Base-by-base conservation (phyloP, 1,139 yeast species). In the Yamadazyma sp. region DNA sequence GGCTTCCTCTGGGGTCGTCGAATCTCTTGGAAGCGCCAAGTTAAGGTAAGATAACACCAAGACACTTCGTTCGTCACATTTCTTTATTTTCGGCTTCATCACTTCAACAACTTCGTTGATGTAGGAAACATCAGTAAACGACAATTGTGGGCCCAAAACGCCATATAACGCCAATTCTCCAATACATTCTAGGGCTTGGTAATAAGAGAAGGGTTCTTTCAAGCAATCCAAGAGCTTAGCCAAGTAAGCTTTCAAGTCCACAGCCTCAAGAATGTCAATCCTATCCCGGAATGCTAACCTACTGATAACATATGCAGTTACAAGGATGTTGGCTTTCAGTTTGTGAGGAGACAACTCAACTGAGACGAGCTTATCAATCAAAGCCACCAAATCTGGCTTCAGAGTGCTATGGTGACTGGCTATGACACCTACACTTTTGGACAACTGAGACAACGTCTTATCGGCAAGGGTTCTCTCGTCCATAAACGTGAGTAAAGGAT, bases 161-260 rank as follows among this genome's bases (percentile, higher is more conserved):
- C 91, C 92, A 62, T 68, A 84, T 26, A 79, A 69, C 0, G 83
- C 63, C 14, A 87, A 51, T 51, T 86, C 86, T 5, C 77, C 64
- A 4, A 84, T 42, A 5, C 79, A 62, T 15, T 70, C 77, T 3
- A 79, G 52, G 0, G 77, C 68, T 1, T 63, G 53, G 11, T 46
- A 58, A 53, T 59, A 59, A 16, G 46, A 42, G 15, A 44, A 44
- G 1, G 59, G 18, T 17, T 60, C 64, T 11, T 47, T 44, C 7
- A 66, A 37, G 17, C 50, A 42, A 0, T 35, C 43, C 29, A 54
- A 38, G 3, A 67, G 46, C 15, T 39, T 37, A 4, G 45, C 46
- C 16, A 61, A 49, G 12, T 54, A 46, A 4, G 43, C 31, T 9
- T 46, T 39, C 8, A 60, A 47, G 1, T 27, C 3, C 0, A 55